A percentile compares a stretch with the other conserved stretches of the same genome.
Conservation (phyloP, 108 stramenopile genomes). For the Seminavis robusta region DNA sequence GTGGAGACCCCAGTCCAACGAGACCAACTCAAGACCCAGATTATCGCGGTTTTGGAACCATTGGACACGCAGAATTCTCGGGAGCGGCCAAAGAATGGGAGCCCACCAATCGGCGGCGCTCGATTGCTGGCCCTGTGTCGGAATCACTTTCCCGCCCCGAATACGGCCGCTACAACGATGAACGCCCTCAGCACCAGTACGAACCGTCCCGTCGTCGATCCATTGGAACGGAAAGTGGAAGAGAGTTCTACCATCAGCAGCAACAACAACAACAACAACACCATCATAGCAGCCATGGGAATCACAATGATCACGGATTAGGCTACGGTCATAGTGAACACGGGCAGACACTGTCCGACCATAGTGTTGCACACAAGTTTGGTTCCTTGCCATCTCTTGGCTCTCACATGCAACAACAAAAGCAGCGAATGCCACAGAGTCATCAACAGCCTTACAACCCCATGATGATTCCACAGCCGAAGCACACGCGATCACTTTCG, state of each 20-base stretch:
- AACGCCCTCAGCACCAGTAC: conserved; percentile 1
- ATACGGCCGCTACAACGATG: neutral
- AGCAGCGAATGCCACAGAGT: conserved; percentile 13
- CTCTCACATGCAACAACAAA: conserved; percentile 14
- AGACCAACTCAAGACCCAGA: no score
- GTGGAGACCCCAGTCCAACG: no score
- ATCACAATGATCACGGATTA: neutral
- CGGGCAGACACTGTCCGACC: neutral
- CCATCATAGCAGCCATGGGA: neutral
- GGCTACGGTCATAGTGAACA: neutral
- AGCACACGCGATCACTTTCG: conserved; percentile 17
- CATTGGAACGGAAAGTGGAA: neutral
- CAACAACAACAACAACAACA: neutral
- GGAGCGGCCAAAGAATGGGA: neutral
- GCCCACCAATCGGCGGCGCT: neutral
- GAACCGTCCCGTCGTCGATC: conserved; percentile 8
- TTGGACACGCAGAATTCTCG: neutral
- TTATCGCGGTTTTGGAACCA: conserved; percentile 6
- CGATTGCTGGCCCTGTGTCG: no score
- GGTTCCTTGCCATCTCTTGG: conserved; percentile 11
- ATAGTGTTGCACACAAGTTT: conserved; percentile 10
- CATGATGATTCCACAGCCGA: neutral
- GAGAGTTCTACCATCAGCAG: neutral
- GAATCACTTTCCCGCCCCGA: neutral
- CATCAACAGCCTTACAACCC: neutral